These are phyloP conservation scores for Hypoxylon cercidicola DNA, from an alignment of 495 filamentous ascomycete genomes.

Conservation along the genomic window DNA sequence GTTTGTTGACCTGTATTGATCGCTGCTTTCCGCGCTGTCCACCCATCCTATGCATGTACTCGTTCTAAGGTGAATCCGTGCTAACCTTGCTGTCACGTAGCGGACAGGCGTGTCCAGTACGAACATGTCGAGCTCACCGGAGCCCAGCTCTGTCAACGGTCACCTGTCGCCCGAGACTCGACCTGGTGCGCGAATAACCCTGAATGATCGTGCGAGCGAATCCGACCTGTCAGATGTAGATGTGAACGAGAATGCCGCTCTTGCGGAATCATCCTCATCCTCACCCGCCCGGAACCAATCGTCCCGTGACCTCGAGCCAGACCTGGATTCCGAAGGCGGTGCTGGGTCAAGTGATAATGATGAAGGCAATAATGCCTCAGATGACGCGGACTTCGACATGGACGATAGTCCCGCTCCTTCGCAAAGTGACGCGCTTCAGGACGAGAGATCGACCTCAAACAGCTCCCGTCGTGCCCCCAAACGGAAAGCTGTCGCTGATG, in stretches of 20 bases:
- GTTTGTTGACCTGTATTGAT: constrained; percentile 47
- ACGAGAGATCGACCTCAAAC: constrained; percentile 73
- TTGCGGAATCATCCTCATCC: constrained; percentile 37
- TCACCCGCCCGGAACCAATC: constrained; percentile 62
- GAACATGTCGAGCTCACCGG: constrained; percentile 63
- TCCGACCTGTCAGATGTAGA: constrained; percentile 62
- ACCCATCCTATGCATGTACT: constrained; percentile 35
- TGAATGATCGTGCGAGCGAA: constrained; percentile 52
- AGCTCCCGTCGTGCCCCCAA: constrained; percentile 73
- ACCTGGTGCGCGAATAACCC: constrained; percentile 34
- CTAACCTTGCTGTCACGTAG: constrained; percentile 60
- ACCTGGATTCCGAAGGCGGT: constrained; percentile 60
- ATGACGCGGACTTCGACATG: constrained; percentile 82
- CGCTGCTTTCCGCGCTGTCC: constrained; percentile 50
- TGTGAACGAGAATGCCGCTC: constrained; percentile 48
- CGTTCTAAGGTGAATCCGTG: constrained; percentile 37
- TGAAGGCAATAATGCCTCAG: constrained; percentile 66
- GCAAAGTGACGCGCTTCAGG: constrained; percentile 57
- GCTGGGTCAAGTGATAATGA: constrained; percentile 68
- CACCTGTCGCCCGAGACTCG: constrained; percentile 48
- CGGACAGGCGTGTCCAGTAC: constrained; percentile 53
- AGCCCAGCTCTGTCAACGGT: constrained; percentile 57
- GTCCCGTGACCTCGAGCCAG: constrained; percentile 73
- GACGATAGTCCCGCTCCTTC: constrained; percentile 69
- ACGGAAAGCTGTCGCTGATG: constrained; percentile 75